phyloP scores from a whole-genome alignment of 352 stramenopile genomes.

The Pythium aquatile region DNA sequence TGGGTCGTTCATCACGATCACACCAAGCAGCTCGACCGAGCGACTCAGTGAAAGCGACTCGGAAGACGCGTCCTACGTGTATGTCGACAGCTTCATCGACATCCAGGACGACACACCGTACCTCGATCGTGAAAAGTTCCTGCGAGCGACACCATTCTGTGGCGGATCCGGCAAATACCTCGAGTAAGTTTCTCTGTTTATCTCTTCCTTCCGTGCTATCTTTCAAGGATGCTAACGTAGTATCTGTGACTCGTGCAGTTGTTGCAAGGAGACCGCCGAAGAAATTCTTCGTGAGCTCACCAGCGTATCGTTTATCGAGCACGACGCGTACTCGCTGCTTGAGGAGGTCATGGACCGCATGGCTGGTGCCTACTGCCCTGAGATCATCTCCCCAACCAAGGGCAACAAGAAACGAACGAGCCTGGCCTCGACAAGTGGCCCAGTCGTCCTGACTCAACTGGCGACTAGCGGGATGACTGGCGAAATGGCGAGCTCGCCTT shows the following conservation, averaged over 20 bases:
- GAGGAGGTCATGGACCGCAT: slow-evolving; percentile 78
- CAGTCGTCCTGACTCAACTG: not conserved
- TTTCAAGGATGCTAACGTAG: too few relatives aligned
- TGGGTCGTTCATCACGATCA: slow-evolving; percentile 19
- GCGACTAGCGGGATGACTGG: slow-evolving; percentile 24
- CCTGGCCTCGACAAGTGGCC: not conserved
- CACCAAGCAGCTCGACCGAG: slow-evolving; percentile 25
- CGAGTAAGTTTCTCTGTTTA: slow-evolving; percentile 35
- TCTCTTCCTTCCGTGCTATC: too few relatives aligned
- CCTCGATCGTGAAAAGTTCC: slow-evolving; percentile 37
- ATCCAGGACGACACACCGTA: slow-evolving; percentile 34
- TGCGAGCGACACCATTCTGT: slow-evolving; percentile 47
- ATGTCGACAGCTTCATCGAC: slow-evolving; percentile 68
- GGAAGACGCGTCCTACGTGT: slow-evolving; percentile 67
- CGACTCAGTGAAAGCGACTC: slow-evolving; percentile 35
- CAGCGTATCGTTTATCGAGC: slow-evolving; percentile 44
- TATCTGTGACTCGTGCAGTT: slow-evolving; percentile 20
- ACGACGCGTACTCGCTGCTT: slow-evolving; percentile 63
- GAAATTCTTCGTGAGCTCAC: slow-evolving; percentile 58
- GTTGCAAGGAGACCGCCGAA: slow-evolving; percentile 52
- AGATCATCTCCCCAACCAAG: slow-evolving; percentile 12
- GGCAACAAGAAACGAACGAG: slow-evolving; percentile 11
- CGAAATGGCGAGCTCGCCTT: slow-evolving; percentile 40
- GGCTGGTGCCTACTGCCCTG: slow-evolving; percentile 62
- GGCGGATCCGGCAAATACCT: slow-evolving; percentile 41